A percentile compares a stretch with the other conserved stretches of the same genome.
Conservation (phyloP, 139 green algal genomes). For the Micromonas commoda region DNA sequence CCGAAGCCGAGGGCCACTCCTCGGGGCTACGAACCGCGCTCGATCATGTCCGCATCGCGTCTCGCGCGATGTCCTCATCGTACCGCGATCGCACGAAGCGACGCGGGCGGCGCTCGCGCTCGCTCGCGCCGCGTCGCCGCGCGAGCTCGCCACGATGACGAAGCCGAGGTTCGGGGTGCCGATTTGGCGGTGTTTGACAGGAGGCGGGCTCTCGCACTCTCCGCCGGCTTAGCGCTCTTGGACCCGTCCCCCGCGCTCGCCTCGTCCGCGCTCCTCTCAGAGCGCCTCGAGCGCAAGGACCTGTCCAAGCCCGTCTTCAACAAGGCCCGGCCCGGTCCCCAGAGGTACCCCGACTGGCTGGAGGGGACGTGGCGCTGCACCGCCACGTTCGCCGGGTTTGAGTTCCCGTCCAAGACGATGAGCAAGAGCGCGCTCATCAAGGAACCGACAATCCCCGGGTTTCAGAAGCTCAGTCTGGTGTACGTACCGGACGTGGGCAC, state of each 20-base stretch:
- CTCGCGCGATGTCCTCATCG: too few species aligned
- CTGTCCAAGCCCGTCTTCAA: constrained; percentile 22
- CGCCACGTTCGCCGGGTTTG: constrained; percentile 15
- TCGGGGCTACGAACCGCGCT: too few species aligned
- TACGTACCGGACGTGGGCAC: constrained; percentile 19
- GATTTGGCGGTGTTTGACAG: neutral
- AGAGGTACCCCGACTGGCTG: constrained; percentile 7
- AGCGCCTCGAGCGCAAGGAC: neutral
- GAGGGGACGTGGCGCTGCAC: constrained; percentile 10
- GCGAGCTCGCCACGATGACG: neutral
- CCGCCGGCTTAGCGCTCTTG: neutral
- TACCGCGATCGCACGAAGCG: too few species aligned
- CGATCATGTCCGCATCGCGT: too few species aligned
- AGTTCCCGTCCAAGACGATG: constrained; percentile 18
- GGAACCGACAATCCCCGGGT: constrained; percentile 10
- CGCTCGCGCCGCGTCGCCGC: too few species aligned
- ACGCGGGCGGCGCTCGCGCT: too few species aligned
- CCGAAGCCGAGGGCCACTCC: too few species aligned
- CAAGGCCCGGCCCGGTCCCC: neutral
- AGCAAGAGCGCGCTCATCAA: neutral
- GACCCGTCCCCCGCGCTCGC: neutral
- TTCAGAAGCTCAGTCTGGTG: constrained; percentile 14
- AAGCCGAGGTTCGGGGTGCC: neutral
- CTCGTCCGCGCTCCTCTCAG: neutral
- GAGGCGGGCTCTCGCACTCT: neutral